Conservation (phyloP, 495 filamentous ascomycete species). For the Penicillium odoratum region DNA sequence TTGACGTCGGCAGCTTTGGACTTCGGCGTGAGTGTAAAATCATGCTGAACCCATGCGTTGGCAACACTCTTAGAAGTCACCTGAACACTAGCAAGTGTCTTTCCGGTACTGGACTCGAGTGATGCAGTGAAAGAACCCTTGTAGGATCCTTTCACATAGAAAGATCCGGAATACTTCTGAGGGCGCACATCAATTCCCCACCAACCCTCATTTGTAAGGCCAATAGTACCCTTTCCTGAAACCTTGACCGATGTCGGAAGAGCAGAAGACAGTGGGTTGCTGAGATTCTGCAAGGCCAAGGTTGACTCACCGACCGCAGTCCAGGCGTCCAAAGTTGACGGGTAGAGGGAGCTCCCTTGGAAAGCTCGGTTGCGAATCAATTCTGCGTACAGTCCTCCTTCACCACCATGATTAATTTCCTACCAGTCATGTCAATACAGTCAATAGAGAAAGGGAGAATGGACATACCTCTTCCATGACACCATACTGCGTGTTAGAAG, state of each 20-base stretch:
- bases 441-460: not conserved
- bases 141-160: conserved; percentile 55
- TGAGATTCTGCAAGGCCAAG: conserved; percentile 53
- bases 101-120: conserved; percentile 30
- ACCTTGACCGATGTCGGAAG: conserved; percentile 64
- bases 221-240: conserved; percentile 41
- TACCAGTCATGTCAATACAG: conserved; percentile 22
- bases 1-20: conserved; percentile 55
- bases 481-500: conserved; percentile 55
- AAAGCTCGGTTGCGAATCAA: conserved; percentile 72
- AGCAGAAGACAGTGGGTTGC: conserved; percentile 58
- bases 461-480: conserved; percentile 55
- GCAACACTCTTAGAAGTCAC: conserved; percentile 30
- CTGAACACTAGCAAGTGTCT: conserved; percentile 31
- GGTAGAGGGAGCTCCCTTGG: conserved; percentile 51
- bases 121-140: conserved; percentile 29
- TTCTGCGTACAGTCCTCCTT: conserved; percentile 76
- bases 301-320: conserved; percentile 49
- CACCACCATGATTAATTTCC: conserved; percentile 75
- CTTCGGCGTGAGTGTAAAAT: conserved; percentile 31
- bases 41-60: conserved; percentile 34
- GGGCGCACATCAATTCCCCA: conserved; percentile 62
- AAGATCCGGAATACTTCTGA: conserved; percentile 54
- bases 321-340: conserved; percentile 53
- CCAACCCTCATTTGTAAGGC: conserved; percentile 60